phyloP scores from a whole-genome alignment of 208 protist genomes.

The Endotrypanum monterogeii region DNA sequence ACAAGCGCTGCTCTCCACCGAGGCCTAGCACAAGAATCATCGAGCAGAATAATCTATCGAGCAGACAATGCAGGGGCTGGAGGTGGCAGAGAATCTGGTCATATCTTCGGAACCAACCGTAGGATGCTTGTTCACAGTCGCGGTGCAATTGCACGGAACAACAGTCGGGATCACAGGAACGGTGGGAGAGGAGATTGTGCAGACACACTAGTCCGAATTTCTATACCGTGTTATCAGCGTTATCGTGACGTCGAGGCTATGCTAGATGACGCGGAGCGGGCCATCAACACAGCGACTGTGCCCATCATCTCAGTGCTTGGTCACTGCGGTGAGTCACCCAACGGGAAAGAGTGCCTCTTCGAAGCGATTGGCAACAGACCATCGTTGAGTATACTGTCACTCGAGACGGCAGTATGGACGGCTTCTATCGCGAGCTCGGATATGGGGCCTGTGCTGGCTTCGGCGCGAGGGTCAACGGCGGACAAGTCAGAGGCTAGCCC shows the following conservation, averaged over 20 bases:
- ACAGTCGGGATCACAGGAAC: not conserved
- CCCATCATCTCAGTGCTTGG: constrained; percentile 26
- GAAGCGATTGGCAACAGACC: not conserved
- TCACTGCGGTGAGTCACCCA: not conserved
- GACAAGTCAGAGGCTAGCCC: constrained; percentile 8
- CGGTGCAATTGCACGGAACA: not conserved
- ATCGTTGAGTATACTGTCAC: constrained; percentile 18
- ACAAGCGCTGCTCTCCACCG: not conserved
- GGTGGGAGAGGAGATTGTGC: not conserved
- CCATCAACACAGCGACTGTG: constrained; percentile 7
- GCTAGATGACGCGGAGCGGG: constrained; percentile 26
- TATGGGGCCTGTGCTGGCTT: constrained; percentile 5
- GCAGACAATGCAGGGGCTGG: not conserved
- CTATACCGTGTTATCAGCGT: constrained; percentile 20
- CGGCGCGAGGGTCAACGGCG: not conserved
- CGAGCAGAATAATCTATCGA: not conserved
- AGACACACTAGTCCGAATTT: not conserved
- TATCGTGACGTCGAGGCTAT: constrained; percentile 25
- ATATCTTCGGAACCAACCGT: not conserved
- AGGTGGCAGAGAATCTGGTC: not conserved
- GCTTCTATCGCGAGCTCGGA: constrained; percentile 1
- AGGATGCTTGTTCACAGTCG: not conserved
- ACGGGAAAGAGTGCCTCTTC: not conserved
- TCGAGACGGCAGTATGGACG: constrained; percentile 8
- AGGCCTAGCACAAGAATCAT: not conserved